A percentile compares a stretch with the other conserved stretches of the same genome.
phyloP scores from a whole-genome alignment of 2,329 filamentous ascomycete genomes.

The Sporothrix mexicana region DNA sequence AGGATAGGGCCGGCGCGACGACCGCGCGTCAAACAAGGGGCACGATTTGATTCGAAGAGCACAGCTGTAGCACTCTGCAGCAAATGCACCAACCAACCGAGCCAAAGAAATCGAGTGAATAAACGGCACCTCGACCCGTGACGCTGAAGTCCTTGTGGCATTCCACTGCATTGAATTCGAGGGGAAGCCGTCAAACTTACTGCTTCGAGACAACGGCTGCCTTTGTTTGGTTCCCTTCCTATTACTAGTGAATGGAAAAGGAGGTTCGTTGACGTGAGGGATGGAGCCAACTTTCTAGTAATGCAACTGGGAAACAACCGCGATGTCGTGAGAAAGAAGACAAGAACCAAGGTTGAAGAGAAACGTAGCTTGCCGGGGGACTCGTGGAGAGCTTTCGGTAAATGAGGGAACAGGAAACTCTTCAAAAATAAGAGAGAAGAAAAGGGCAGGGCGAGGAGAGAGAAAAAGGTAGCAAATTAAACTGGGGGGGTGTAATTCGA shows the following conservation, averaged over 20 bases:
- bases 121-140: background rate
- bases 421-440: constrained; percentile 27
- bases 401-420: background rate
- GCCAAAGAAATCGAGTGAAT: constrained; percentile 12
- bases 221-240: background rate
- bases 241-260: background rate
- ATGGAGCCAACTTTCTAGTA: background rate
- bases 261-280: constrained; percentile 13
- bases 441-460: background rate
- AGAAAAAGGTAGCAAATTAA: constrained; percentile 30
- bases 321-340: constrained; percentile 11
- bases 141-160: background rate
- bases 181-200: background rate
- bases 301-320: constrained; percentile 1
- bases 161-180: background rate
- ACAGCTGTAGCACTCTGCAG: background rate
- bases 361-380: constrained; percentile 24
- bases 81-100: too few relatives aligned
- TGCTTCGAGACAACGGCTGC: constrained; percentile 18
- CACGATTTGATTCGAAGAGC: background rate
- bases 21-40: background rate
- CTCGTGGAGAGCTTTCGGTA: constrained; percentile 14
- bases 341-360: constrained; percentile 10
- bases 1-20: constrained; percentile 5
- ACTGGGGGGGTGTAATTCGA: constrained; percentile 27